Conservation (phyloP, 2,329 filamentous ascomycete species). For the Parafenestella ontariensis region DNA sequence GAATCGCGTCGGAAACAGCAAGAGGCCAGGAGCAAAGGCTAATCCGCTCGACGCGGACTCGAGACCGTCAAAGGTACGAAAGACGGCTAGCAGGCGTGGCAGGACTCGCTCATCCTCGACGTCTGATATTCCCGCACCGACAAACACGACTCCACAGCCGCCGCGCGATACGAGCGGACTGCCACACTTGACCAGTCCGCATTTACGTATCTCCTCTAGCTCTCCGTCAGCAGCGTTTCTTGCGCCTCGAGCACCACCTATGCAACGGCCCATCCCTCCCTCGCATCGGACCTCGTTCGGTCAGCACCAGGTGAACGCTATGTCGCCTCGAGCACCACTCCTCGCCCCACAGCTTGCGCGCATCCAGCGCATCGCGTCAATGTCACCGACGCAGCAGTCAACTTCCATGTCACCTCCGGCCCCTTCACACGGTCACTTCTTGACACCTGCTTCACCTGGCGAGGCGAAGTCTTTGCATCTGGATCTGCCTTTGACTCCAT, state of each 20-base stretch:
- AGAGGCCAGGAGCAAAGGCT: conserved; percentile 32
- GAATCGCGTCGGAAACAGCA: conserved; percentile 45
- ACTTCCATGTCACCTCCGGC: conserved; percentile 11
- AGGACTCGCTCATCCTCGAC: conserved; percentile 12
- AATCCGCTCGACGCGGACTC: conserved; percentile 9
- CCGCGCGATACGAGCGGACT: neutral
- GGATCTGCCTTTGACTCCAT: neutral
- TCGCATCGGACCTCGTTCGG: conserved; percentile 1
- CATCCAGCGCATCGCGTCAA: conserved; percentile 8
- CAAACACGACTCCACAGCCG: conserved; percentile 13
- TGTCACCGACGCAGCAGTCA: conserved; percentile 6
- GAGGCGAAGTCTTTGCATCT: neutral
- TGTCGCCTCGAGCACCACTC: neutral
- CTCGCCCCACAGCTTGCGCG: neutral
- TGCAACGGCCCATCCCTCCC: neutral
- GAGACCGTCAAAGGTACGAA: conserved; percentile 15
- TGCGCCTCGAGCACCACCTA: neutral
- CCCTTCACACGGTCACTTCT: conserved; percentile 1
- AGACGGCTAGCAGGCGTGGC: conserved; percentile 4
- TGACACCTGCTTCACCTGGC: neutral
- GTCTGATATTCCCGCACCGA: conserved; percentile 7
- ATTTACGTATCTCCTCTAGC: neutral
- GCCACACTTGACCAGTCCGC: conserved; percentile 9
- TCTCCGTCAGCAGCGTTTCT: neutral
- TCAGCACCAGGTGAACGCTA: conserved; percentile 1